Percentiles rank a stretch among this genome's conserved stretches.
Evolutionary conservation across 306 rosid genomes (phyloP).

Genomic region (Vigna nakashimae): DNA sequence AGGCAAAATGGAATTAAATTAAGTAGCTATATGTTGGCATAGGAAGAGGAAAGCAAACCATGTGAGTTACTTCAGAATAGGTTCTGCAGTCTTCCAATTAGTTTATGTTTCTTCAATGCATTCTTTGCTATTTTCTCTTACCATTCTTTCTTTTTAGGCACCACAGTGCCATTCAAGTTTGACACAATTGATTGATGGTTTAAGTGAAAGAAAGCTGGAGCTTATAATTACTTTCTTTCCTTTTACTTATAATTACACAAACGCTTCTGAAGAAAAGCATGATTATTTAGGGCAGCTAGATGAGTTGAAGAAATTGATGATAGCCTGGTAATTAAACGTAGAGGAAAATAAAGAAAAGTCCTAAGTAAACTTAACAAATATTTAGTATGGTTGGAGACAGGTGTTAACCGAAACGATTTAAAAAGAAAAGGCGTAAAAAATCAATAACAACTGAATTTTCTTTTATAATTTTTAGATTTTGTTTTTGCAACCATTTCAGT

Average conservation of each 20-base stretch:
- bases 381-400: neutral
- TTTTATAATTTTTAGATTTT: no score
- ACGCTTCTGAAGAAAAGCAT: slow-evolving; percentile 1
- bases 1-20: slow-evolving; percentile 16
- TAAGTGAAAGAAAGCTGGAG: slow-evolving; percentile 3
- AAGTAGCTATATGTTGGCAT: neutral
- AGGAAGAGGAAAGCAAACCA: slow-evolving; percentile 19
- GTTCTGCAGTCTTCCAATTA: neutral
- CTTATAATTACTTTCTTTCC: neutral
- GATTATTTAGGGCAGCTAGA: neutral
- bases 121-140: neutral
- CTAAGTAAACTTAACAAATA: neutral
- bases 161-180: slow-evolving; percentile 2
- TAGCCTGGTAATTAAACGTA: neutral
- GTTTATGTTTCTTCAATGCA: neutral
- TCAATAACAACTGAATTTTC: no score
- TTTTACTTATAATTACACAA: neutral
- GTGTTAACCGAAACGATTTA: no score
- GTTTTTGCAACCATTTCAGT: no score
- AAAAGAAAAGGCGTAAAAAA: no score
- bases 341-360: neutral
- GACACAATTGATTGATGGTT: neutral
- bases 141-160: neutral
- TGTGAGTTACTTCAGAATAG: neutral
- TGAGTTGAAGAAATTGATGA: no score